Percentiles rank a stretch among this genome's conserved stretches.
These are phyloP conservation scores for Fusarium tjaetaba DNA, from an alignment of 2,329 filamentous ascomycete species.

Conservation along the genomic window DNA sequence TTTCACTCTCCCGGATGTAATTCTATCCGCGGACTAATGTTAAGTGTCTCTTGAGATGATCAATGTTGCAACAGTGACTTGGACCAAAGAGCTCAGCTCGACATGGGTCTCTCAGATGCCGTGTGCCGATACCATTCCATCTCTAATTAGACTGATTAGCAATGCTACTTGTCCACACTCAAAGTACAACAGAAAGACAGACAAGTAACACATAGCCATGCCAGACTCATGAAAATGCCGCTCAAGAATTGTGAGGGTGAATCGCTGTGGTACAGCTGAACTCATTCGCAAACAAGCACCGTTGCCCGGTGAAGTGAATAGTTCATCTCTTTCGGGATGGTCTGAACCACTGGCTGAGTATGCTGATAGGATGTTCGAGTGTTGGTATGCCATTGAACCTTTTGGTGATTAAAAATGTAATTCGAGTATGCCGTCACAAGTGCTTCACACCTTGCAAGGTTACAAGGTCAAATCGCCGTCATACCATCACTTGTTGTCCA, in stretches of 20 bases:
- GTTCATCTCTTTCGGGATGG: not conserved
- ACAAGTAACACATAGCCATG: not conserved
- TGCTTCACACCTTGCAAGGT: not conserved
- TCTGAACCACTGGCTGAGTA: not conserved
- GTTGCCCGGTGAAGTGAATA: not conserved
- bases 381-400: not conserved
- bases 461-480: not conserved
- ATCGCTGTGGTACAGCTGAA: not conserved
- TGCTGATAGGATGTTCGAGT: not conserved
- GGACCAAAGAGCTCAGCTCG: slow-evolving; percentile 10
- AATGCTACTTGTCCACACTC: not conserved
- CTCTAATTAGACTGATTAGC: not conserved
- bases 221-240: not conserved
- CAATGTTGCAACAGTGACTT: not conserved
- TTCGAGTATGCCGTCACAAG: not conserved
- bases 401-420: not conserved
- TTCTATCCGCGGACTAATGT: slow-evolving; percentile 8
- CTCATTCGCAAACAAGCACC: not conserved
- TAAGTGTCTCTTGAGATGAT: not conserved
- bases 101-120: slow-evolving; percentile 2
- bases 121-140: not conserved
- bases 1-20: slow-evolving; percentile 10
- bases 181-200: not conserved
- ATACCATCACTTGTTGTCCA: not conserved
- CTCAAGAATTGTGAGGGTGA: not conserved